phyloP scores from a whole-genome alignment of 805 yeast species.

The Candida loeiensis region DNA sequence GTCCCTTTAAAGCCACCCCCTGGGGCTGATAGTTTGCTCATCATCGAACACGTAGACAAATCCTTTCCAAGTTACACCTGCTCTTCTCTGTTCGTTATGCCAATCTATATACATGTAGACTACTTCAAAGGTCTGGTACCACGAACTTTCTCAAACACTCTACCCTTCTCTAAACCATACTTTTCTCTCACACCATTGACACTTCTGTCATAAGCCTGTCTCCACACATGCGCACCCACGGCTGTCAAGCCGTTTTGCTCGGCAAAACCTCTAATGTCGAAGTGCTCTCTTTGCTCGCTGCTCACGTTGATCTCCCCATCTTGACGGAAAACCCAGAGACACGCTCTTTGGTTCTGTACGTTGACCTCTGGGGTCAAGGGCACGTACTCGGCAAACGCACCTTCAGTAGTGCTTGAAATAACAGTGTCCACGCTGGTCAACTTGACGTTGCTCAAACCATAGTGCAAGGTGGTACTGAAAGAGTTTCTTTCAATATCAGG shows the following conservation, averaged over 20 bases:
- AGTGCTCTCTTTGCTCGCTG: conserved; percentile 55
- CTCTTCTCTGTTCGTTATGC: too few species aligned
- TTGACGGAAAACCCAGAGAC: conserved; percentile 90
- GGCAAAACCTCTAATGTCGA: conserved; percentile 72
- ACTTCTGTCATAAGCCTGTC: conserved; percentile 77
- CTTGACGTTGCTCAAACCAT: conserved; percentile 70
- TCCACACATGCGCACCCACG: conserved; percentile 90
- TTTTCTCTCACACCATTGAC: conserved; percentile 62
- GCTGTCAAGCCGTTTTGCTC: conserved; percentile 55
- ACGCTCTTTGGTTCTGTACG: conserved; percentile 74
- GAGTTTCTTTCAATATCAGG: conserved; percentile 73
- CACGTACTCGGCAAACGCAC: conserved; percentile 50
- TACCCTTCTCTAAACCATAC: conserved; percentile 73
- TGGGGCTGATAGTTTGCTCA: too few species aligned
- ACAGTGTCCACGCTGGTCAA: conserved; percentile 55
- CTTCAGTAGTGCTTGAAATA: conserved; percentile 39
- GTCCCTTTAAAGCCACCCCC: too few species aligned
- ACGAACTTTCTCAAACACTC: conserved; percentile 68
- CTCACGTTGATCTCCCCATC: conserved; percentile 4
- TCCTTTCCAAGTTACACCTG: too few species aligned
- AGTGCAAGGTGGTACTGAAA: conserved; percentile 67
- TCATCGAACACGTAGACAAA: too few species aligned
- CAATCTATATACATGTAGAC: conserved; percentile 1
- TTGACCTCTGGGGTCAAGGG: conserved; percentile 93
- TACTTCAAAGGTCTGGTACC: conserved; percentile 14